Percentiles rank a stretch among this genome's conserved stretches.
Evolutionary conservation across 495 filamentous ascomycete species (phyloP).

Genomic region (Lichenothelia convexa): DNA sequence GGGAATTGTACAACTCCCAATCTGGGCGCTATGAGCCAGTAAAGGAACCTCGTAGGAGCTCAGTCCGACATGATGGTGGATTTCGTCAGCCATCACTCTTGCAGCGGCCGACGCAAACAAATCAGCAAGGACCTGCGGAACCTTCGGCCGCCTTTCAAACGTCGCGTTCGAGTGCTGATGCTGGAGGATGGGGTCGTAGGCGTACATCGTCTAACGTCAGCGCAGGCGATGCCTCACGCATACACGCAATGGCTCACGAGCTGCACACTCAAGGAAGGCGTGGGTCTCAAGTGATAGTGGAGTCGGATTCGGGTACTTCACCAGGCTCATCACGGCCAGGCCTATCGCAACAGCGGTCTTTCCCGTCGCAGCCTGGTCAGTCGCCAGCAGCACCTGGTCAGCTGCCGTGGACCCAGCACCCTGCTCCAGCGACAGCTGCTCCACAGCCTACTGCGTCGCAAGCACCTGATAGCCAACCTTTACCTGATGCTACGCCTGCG

Average conservation of each 20-base stretch:
- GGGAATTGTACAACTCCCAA: constrained; percentile 82
- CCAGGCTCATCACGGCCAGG: background rate
- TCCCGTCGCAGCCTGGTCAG: background rate
- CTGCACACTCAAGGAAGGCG: background rate
- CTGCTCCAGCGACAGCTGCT: constrained; percentile 10
- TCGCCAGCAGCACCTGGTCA: background rate
- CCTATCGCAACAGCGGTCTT: background rate
- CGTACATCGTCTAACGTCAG: constrained; percentile 91
- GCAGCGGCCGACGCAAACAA: constrained; percentile 44
- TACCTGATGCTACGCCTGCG: constrained; percentile 29
- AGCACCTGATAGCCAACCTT: constrained; percentile 11
- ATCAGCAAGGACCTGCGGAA: constrained; percentile 58
- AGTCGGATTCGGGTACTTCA: background rate
- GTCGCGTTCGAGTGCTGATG: constrained; percentile 41
- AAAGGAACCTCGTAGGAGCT: constrained; percentile 48
- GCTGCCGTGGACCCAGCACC: constrained; percentile 1
- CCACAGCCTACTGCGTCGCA: constrained; percentile 13
- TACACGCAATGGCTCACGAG: constrained; percentile 31
- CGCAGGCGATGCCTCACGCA: constrained; percentile 62
- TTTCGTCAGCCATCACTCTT: constrained; percentile 61
- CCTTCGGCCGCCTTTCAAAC: constrained; percentile 86
- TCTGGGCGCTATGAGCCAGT: constrained; percentile 91
- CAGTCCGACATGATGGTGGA: constrained; percentile 45
- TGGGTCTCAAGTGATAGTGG: background rate
- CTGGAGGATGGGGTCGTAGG: constrained; percentile 58